Base-by-base conservation (phyloP, 257 asterid genomes). In the Galeopsis tetrahit region DNA sequence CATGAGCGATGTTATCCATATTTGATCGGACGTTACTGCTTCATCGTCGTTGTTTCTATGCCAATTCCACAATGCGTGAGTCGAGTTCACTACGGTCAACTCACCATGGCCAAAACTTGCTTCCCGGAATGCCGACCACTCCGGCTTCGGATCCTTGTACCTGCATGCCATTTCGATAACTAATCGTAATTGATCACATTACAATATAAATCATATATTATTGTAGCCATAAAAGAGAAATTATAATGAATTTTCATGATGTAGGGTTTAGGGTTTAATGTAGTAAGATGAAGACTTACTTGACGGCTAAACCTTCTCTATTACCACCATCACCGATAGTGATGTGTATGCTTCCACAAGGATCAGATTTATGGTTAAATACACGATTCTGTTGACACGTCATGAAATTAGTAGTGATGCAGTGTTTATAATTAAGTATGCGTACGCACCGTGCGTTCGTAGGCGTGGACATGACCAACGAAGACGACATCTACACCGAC, bases 251-350 rank as follows among this genome's bases (percentile, higher is more conserved):
- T n/a, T n/a, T n/a, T n/a, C n/a, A n/a, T n/a, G n/a, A n/a, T n/a
- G n/a, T n/a, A n/a, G n/a, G n/a, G n/a, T n/a, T n/a, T n/a, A n/a
- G n/a, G n/a, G n/a, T n/a, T n/a, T n/a, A n/a, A n/a, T n/a, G n/a
- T n/a, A n/a, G n/a, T n/a, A n/a, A n/a, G 17, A 48, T 17, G 36
- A 79, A 72, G 33, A 79, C 95, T 85, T 78, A 89, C 99, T 28
- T 36, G 71, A 36, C 74, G 1, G 99, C 95, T 81, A 94, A 84
- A 64, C 99, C 99, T 85, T 91, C 99, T 77, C 81, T 81, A 62
- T 94, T 94, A 68, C 99, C 99, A 71, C 98, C 98, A 66, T 94
- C 98, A 4, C 99, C 99, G 75, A 89, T 91, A 51, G 99, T 94
- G 63, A 94, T 85, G 79, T 91, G 97, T 60, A 89, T 88, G 43